Evolutionary conservation across 139 green algal genomes (phyloP).

Genomic region (Desmodesmus armatus): DNA sequence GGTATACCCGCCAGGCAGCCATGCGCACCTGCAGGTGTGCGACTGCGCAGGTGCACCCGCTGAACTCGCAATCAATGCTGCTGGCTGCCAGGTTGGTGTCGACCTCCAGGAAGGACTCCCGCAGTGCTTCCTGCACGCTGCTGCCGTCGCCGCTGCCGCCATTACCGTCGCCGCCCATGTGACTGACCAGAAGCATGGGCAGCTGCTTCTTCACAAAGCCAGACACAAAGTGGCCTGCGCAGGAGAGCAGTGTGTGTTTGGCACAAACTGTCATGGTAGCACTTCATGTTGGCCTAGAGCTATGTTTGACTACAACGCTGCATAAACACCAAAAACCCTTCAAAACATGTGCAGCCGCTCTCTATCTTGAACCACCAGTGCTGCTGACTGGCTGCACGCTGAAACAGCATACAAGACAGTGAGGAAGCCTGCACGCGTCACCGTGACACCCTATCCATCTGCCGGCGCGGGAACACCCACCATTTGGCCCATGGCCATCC

Average conservation of each 20-base stretch:
- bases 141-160: neutral
- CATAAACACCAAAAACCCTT: neutral
- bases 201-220: constrained; percentile 83
- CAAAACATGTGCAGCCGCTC: neutral
- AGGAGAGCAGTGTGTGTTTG: neutral
- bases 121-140: constrained; percentile 58
- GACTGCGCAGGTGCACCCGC: constrained; percentile 85
- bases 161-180: constrained; percentile 70
- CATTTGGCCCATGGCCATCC: constrained; percentile 89
- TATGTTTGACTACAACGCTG: no score
- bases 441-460: no score
- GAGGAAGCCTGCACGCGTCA: no score
- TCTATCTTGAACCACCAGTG: no score
- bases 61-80: constrained; percentile 84
- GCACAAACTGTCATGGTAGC: no score
- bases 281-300: no score
- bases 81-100: constrained; percentile 65
- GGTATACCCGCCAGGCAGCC: neutral
- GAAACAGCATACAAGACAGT: no score
- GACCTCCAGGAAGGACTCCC: constrained; percentile 74
- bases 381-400: no score
- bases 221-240: constrained; percentile 81
- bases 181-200: constrained; percentile 79
- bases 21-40: constrained; percentile 74
- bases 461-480: no score